These are phyloP conservation scores for Alternaria rosae DNA, from an alignment of 2,329 filamentous ascomycete genomes.

Conservation along the genomic window DNA sequence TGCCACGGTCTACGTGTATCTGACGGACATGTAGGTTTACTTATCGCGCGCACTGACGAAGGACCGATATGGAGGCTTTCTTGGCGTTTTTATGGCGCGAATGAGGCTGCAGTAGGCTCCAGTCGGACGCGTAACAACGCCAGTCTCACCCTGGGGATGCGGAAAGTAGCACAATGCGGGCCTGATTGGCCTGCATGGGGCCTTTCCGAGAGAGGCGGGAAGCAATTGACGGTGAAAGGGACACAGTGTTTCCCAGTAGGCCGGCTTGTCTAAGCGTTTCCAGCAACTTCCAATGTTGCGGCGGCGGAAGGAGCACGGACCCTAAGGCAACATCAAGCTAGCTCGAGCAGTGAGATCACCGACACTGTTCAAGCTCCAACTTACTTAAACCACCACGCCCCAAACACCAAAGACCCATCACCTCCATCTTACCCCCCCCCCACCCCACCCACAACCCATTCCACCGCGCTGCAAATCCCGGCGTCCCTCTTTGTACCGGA, in stretches of 20 bases:
- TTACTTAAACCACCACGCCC: slow-evolving; percentile 48
- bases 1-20: background rate
- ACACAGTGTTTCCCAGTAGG: slow-evolving; percentile 28
- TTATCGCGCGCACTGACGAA: slow-evolving; percentile 7
- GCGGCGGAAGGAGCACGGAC: slow-evolving; percentile 36
- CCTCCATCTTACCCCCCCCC: slow-evolving; percentile 42
- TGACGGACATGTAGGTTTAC: slow-evolving; percentile 3
- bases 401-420: slow-evolving; percentile 23
- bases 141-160: slow-evolving; percentile 22
- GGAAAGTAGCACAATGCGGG: slow-evolving; percentile 15
- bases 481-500: slow-evolving; percentile 13
- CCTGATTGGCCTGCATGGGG: slow-evolving; percentile 18
- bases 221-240: slow-evolving; percentile 13
- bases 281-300: slow-evolving; percentile 36
- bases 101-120: slow-evolving; percentile 35
- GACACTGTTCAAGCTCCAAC: slow-evolving; percentile 33
- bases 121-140: slow-evolving; percentile 29
- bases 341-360: slow-evolving; percentile 37
- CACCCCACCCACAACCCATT: slow-evolving; percentile 23
- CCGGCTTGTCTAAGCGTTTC: slow-evolving; percentile 29
- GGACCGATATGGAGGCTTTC: slow-evolving; percentile 7
- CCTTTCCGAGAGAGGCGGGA: background rate
- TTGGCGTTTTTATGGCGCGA: slow-evolving; percentile 25
- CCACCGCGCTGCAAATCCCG: slow-evolving; percentile 26
- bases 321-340: slow-evolving; percentile 36